These are phyloP conservation scores for Sphagnurus paluster DNA, from an alignment of 1,284 basidiomycete genomes.

Conservation along the genomic window DNA sequence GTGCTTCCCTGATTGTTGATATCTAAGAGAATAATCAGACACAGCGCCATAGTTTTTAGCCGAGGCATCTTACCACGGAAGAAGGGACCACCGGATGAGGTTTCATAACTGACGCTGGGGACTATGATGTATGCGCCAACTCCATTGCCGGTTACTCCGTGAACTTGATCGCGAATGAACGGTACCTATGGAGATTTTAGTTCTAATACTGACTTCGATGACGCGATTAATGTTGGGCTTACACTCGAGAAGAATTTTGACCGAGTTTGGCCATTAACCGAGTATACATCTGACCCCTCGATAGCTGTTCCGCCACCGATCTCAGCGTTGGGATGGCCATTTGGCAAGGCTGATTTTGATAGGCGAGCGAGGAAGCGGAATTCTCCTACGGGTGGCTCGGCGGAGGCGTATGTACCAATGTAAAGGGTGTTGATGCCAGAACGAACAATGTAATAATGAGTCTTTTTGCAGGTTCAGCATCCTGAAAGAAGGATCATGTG, in stretches of 20 bases:
- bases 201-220: background rate
- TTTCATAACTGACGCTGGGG: slow-evolving; percentile 42
- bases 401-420: slow-evolving; percentile 43
- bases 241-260: slow-evolving; percentile 52
- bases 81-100: slow-evolving; percentile 45
- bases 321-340: slow-evolving; percentile 37
- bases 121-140: slow-evolving; percentile 41
- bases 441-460: slow-evolving; percentile 44
- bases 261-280: slow-evolving; percentile 44
- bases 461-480: slow-evolving; percentile 30
- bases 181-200: slow-evolving; percentile 33
- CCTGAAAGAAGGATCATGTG: no score
- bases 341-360: slow-evolving; percentile 40
- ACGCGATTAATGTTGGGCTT: slow-evolving; percentile 10
- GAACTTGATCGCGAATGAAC: slow-evolving; percentile 43
- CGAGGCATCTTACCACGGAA: slow-evolving; percentile 35
- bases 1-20: slow-evolving; percentile 45
- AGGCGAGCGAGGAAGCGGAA: slow-evolving; percentile 50
- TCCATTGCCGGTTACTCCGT: slow-evolving; percentile 40
- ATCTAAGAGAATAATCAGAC: slow-evolving; percentile 21
- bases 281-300: slow-evolving; percentile 47
- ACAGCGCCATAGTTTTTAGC: no score
- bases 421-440: slow-evolving; percentile 43
- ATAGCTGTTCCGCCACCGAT: slow-evolving; percentile 41
- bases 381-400: slow-evolving; percentile 47